Base-by-base conservation (phyloP, 139 green algal species). In the Chlorella sp. region DNA sequence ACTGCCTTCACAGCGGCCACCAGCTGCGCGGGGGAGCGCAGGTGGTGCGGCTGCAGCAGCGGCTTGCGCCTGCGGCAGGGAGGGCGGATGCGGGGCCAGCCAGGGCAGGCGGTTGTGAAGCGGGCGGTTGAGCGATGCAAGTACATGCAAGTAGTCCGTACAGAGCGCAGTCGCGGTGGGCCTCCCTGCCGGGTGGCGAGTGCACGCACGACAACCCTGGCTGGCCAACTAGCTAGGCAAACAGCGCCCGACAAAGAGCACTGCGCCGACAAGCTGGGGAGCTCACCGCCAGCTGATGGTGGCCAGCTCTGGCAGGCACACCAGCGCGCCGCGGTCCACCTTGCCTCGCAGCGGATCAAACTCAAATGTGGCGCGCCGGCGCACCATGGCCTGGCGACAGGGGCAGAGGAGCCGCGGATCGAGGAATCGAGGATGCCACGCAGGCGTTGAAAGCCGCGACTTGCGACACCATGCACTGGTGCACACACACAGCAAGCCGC, bases 311-410 rank as follows among this genome's bases (percentile, higher is more conserved):
- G 56, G 62, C 28, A 76, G 51, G 28, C 74, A 58, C 32, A 87
- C 73, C 67, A 90, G 87, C 48, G 80, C 76, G 19, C 87, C 87
- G 7, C 87, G 65, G 73, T 90, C 76, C 0, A 85, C 43, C 60
- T 70, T 80, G 48, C 87, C 84, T 13, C 65, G 80, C 17, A 84
- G 65, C 0, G 87, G 79, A 80, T 90, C 84, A 54, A 78, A 80
- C 36, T 80, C 64, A 38, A 80, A 90, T 43, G 87, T 90, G 67
- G 84, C 87, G 17, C 80, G 76, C 60, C 44, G 74, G 9, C 86
- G 64, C 38, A 85, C 65, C 87, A 90, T 84, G 38, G 84, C 65
- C 60, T 86, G 82, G n/a, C n/a, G n/a, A n/a, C n/a, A n/a, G n/a
- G n/a, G n/a, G n/a, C n/a, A n/a, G n/a, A n/a, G n/a, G n/a, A n/a